These are phyloP conservation scores for Linnemannia exigua DNA, from an alignment of 192 early-diverging fungal species.

Conservation along the genomic window DNA sequence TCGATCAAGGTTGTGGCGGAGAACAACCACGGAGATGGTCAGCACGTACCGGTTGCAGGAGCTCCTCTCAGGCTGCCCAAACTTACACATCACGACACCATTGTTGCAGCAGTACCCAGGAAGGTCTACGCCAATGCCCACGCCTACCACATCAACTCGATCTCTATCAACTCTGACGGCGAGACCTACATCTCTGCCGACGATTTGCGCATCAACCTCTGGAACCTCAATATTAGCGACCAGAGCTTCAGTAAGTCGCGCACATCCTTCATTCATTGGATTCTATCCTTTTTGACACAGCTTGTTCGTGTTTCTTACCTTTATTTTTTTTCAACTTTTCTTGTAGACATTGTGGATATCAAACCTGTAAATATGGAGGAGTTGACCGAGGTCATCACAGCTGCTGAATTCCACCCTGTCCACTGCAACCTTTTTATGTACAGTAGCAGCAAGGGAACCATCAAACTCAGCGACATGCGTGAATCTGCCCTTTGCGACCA, in stretches of 20 bases:
- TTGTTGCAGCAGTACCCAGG: conserved; percentile 94
- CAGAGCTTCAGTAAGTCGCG: conserved; percentile 92
- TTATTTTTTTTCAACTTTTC: not conserved
- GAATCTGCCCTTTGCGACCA: conserved; percentile 94
- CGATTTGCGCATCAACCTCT: conserved; percentile 98
- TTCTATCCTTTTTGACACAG: not conserved
- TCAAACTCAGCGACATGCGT: conserved; percentile 98
- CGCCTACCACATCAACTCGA: conserved; percentile 99
- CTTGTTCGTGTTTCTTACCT: not conserved
- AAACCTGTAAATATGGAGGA: conserved; percentile 99
- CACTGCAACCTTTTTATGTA: conserved; percentile 99
- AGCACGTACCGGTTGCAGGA: conserved; percentile 46
- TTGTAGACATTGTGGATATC: conserved; percentile 97
- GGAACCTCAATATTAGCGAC: conserved; percentile 97
- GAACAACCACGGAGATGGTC: conserved; percentile 86
- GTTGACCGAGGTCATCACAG: conserved; percentile 98
- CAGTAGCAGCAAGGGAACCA: conserved; percentile 98
- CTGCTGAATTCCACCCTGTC: conserved; percentile 95
- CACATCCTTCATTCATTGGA: not conserved
- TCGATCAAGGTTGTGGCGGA: conserved; percentile 95
- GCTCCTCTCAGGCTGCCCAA: conserved; percentile 82
- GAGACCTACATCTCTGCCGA: conserved; percentile 99
- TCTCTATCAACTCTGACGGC: conserved; percentile 98
- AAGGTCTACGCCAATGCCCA: conserved; percentile 97
- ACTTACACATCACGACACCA: conserved; percentile 94